Percentiles rank a stretch among this genome's conserved stretches.
phyloP scores from a whole-genome alignment of 2,329 filamentous ascomycete genomes.

The Alternaria sp. region DNA sequence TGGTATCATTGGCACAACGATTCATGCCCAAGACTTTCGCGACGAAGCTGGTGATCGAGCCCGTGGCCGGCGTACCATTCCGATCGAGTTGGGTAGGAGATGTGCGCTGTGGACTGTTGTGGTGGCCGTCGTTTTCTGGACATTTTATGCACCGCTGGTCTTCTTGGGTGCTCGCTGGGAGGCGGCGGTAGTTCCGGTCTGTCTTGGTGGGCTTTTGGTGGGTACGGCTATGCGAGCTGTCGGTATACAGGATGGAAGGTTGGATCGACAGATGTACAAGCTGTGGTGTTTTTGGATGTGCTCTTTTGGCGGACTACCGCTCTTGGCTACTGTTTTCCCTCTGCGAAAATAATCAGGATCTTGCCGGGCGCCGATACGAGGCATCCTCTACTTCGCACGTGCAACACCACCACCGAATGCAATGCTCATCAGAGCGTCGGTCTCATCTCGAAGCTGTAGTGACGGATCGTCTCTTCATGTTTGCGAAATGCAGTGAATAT shows the following conservation, averaged over 20 bases:
- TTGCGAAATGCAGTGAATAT: background rate
- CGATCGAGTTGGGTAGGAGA: slow-evolving; percentile 71
- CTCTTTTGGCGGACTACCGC: background rate
- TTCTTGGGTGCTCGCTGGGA: slow-evolving; percentile 11
- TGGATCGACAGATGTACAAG: slow-evolving; percentile 22
- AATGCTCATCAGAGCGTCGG: background rate
- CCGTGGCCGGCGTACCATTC: slow-evolving; percentile 82
- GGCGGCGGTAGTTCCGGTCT: slow-evolving; percentile 5
- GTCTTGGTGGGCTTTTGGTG: slow-evolving; percentile 10
- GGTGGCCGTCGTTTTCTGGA: slow-evolving; percentile 15
- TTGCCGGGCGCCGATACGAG: background rate
- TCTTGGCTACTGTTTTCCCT: background rate
- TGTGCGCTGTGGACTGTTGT: slow-evolving; percentile 15
- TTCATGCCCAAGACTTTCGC: slow-evolving; percentile 50
- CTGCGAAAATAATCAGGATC: too few species aligned
- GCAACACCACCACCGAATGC: background rate
- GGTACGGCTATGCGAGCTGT: background rate
- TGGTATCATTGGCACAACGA: slow-evolving; percentile 44
- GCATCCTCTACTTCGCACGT: background rate
- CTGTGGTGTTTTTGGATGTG: slow-evolving; percentile 24
- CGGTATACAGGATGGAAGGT: background rate
- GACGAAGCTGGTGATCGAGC: slow-evolving; percentile 55
- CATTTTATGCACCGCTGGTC: slow-evolving; percentile 12
- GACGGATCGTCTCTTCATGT: background rate
- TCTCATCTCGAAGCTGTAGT: background rate